Conservation (phyloP, 176 grass and related monocot genomes). For the Aegilops tauschii region DNA sequence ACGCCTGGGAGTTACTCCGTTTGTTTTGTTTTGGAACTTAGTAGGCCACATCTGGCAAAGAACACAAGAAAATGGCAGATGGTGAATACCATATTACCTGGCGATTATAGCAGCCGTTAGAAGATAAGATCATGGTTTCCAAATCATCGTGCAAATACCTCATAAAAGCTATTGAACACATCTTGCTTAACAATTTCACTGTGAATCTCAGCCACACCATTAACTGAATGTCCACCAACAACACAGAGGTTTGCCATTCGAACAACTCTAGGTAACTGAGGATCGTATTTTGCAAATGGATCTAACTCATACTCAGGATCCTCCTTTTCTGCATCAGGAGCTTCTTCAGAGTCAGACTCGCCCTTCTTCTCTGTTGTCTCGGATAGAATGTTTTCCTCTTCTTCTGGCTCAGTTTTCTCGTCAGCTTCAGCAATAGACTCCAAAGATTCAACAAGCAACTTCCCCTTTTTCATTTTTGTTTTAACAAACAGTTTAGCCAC, state of each 20-base stretch:
- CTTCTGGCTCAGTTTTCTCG: conserved; percentile 29
- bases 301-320: conserved; percentile 60
- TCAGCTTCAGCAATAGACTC: conserved; percentile 41
- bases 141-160: conserved; percentile 56
- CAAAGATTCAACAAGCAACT: conserved; percentile 39
- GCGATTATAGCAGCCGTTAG: conserved; percentile 3
- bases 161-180: conserved; percentile 92
- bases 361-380: conserved; percentile 29
- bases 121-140: conserved; percentile 1
- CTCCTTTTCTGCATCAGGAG: conserved; percentile 33
- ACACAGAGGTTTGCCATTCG: conserved; percentile 97
- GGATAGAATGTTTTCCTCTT: conserved; percentile 35
- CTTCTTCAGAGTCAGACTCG: conserved; percentile 40
- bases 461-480: conserved; percentile 61
- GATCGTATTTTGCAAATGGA: conserved; percentile 67
- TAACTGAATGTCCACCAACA: conserved; percentile 88
- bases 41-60: conserved; percentile 83
- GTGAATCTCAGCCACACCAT: conserved; percentile 98
- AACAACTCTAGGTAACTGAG: conserved; percentile 70
- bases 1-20: conserved; percentile 97
- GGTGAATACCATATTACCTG: background rate
- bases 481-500: conserved; percentile 75
- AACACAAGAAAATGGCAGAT: conserved; percentile 22
- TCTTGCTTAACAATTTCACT: conserved; percentile 98
- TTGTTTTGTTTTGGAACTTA: conserved; percentile 99